Evolutionary conservation across 2,329 filamentous ascomycete species (phyloP).

Genomic region (Colletotrichum acutatum): DNA sequence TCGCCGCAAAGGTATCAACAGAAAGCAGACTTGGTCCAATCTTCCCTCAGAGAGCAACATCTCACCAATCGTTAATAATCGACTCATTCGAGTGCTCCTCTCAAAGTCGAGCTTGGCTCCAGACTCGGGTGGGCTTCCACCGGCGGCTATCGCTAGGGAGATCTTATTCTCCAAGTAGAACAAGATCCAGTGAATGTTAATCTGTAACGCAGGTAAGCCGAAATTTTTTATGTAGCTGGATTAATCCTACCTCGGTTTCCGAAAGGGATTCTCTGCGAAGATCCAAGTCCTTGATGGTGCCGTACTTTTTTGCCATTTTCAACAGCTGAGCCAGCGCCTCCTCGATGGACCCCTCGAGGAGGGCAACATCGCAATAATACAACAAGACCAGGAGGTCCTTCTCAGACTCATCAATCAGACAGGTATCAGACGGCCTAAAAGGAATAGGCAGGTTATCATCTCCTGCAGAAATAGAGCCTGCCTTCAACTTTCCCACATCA

Average conservation of each 20-base stretch:
- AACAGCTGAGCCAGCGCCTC: slow-evolving; percentile 30
- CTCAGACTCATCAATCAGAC: slow-evolving; percentile 30
- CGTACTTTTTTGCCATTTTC: slow-evolving; percentile 24
- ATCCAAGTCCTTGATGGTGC: slow-evolving; percentile 31
- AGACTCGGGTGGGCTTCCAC: background rate
- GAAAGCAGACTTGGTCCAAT: slow-evolving; percentile 34
- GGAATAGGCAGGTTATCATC: background rate
- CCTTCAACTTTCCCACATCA: background rate
- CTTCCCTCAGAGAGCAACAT: slow-evolving; percentile 32
- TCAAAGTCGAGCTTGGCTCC: slow-evolving; percentile 22
- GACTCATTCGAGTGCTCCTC: slow-evolving; percentile 21
- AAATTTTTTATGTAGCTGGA: too few species aligned
- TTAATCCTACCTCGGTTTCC: slow-evolving; percentile 27
- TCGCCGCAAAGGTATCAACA: slow-evolving; percentile 27
- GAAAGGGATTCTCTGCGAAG: slow-evolving; percentile 34
- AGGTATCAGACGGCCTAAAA: slow-evolving; percentile 23
- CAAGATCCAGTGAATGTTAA: slow-evolving; percentile 25
- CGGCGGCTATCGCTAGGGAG: background rate
- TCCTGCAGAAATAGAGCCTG: background rate
- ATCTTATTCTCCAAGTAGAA: slow-evolving; percentile 31
- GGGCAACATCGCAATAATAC: slow-evolving; percentile 30
- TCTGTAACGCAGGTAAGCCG: background rate
- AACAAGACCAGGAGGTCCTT: slow-evolving; percentile 36
- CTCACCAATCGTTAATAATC: slow-evolving; percentile 33
- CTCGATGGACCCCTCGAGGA: slow-evolving; percentile 16